Base-by-base conservation (phyloP, 208 protist species). In the Crithidia expoeki region DNA sequence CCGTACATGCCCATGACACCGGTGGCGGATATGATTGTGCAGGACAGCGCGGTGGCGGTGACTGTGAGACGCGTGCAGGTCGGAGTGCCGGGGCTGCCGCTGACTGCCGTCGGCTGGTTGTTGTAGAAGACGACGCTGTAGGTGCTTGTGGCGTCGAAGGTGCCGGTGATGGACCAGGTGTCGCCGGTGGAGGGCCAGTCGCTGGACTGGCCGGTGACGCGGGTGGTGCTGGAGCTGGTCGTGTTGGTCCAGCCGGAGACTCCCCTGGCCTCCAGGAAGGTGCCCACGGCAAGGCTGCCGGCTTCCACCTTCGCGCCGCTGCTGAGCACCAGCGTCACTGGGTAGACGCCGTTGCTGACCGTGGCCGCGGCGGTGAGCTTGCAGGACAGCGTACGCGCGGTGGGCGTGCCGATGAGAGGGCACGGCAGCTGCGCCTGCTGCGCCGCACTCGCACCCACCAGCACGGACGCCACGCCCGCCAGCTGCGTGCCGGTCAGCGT, bases 121-220 rank as follows among this genome's bases (percentile, higher is more conserved):
- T 79, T 77, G 74, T 84, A 84, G 62, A 84, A 80, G 59, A 71
- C 5, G 32, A 84, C 51, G 30, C 62, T 68, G 74, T 83, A 79
- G 50, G 21, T 60, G 10, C 9, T 49, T 1, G 16, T n/a, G 11
- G 69, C 5, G 55, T 77, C 65, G 58, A 80, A 84, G 60, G 65
- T 76, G 59, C 79, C 79, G 47, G 30, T 57, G 53, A 80, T 40
- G 19, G 42, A 63, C 79, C 73, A 80, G 10, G 34, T 23, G 19
- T 72, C 71, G 52, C 79, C 79, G 32, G 68, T 77, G 53, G 64
- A 55, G 65, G 63, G 61, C 68, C 50, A 75, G 53, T 44, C 28
- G 40, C 46, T 66, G 28, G 79, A 84, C 34, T 72, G 51, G 1
- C 65, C 68, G 4, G 50, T 67, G 21, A 84, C 74, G 19, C 47